Base-by-base conservation (phyloP, 2,329 filamentous ascomycete species). In the Curvularia sp. region DNA sequence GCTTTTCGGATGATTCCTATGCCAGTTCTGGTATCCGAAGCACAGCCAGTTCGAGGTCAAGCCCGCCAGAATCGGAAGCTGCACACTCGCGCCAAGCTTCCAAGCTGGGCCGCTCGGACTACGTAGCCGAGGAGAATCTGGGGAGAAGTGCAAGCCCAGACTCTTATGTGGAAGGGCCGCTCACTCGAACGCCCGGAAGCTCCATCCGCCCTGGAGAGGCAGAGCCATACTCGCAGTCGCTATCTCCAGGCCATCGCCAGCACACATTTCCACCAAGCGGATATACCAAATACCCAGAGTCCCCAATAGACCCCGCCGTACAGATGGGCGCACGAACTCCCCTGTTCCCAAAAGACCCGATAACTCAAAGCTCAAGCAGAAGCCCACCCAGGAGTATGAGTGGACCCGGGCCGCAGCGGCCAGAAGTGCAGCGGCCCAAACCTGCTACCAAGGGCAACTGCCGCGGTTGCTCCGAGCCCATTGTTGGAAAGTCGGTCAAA, bases 401-500 rank as follows among this genome's bases (percentile, higher is more conserved):
- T 45, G 61, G 61, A 13, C 49, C 62, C 21, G 63, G 63, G 41
- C 53, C 60, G 15, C 68, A 59, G 49, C 67, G 60, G 25, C 57
- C 49, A 51, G 62, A 67, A 8, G 49, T 36, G 23, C 69, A 71
- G 36, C 73, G 70, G 8, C 64, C 66, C 18, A 66, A 65, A 28
- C 79, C 77, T 10, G 75, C 80, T 1, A 84, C 84, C 15, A 89
- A 91, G 55, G 91, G 92, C 2, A 87, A 86, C 61, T 99, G 95
- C 80, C 91, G 92, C 70, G 91, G 91, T 1, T 99, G 95, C 76
- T 83, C 86, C 3, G 81, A 89, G 45, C 80, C 84, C 6, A 98
- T 99, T 68, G 86, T 87, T 43, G 94, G 93, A 19, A 98, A 97
- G 79, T 97, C 93, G 1, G 88, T 99, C 57, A 96, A 94, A 32